Evolutionary conservation across 805 yeast genomes (phyloP), one percentile per base, ranked within the genome.

Genomic region (Middelhovenomyces tepae): DNA sequence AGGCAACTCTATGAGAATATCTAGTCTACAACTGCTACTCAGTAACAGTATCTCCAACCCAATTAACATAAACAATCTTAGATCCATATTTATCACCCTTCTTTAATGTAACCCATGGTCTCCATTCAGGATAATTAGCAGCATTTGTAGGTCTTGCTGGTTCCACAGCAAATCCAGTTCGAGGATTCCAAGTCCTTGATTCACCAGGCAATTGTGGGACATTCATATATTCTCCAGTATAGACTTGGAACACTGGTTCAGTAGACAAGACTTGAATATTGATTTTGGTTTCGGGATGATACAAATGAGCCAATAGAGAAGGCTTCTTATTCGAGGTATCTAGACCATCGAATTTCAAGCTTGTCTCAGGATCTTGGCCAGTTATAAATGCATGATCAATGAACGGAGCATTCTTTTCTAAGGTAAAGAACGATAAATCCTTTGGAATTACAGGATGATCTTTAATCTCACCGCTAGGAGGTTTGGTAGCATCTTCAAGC

Each of bases 241-340:
- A 77, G 25, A 77, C 59, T 51, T 75, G 82, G 60, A 71, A 74
- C 2, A 74, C 58, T 5, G 84, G 85, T 38, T 77, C 85, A 3
- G 84, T 77, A 5, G 80, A 61, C 11, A 52, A 47, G 6, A 69
- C 67, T 14, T 53, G 52, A 24, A 77, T 47, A 28, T 58, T 55
- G 31, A 67, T 46, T 5, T 57, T 52, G 3, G 75, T 55, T 15
- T 55, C 56, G 10, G 74, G 69, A 43, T 69, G 67, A 16, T 50
- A 50, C 7, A 73, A 71, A 43, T 59, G 63, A 20, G 65, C 53
- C 16, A 73, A 56, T 16, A 56, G 42, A 28, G 45, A 51, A 39
- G 68, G 49, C 13, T 51, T 50, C 3, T 40, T 33, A 13, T 26
- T 16, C 4, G 35, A n/a, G 7, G 81, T 73, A 48, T 75, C 80